Evolutionary conservation across 2,329 filamentous ascomycete genomes (phyloP), one percentile per base, ranked within the genome.

Genomic region (Aspergillus unguis): DNA sequence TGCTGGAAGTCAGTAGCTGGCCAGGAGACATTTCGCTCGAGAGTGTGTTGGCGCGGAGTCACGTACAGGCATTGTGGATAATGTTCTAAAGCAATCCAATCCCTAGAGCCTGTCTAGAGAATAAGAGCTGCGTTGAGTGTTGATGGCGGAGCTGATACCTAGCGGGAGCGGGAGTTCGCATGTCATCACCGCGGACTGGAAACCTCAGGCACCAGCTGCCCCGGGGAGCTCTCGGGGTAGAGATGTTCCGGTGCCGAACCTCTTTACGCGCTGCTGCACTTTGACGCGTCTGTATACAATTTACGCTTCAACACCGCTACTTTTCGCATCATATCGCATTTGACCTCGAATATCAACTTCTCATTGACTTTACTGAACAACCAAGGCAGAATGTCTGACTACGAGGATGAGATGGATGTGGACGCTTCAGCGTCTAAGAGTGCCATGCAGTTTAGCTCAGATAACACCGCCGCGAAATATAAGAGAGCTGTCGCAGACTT

Each of bases 401-500:
- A 73, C 61, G 79, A 79, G 52, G 85, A 88, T 73, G 83, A 84
- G 58, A 87, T 89, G 83, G 85, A 88, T 60, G 72, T 87, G 48
- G 85, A 87, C 73, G 79, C 74, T 26, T 54, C 57, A 48, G 42
- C 49, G 10, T 73, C 75, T 54, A 76, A 79, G 59, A 72, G 74
- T 53, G 68, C 75, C 1, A 77, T 86, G 48, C 74, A 79, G 52
- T 96, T 96, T 74, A 88, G 85, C 51, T 87, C 89, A 27, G 85
- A 88, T 57, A 83, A 84, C 61, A 83, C 80, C 11, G 79, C 75
- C 59, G 73, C 80, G 58, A 96, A 96, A 72, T 92, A 92, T 69
- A 97, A 97, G 75, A 84, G 91, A 64, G 92, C 87, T 64, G 90
- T 90, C 44, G 92, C 92, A 36, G 96, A 99, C 69, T 78, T 99